Evolutionary conservation across 2,329 filamentous ascomycete genomes (phyloP).

Genomic region (Bisporella sp.): DNA sequence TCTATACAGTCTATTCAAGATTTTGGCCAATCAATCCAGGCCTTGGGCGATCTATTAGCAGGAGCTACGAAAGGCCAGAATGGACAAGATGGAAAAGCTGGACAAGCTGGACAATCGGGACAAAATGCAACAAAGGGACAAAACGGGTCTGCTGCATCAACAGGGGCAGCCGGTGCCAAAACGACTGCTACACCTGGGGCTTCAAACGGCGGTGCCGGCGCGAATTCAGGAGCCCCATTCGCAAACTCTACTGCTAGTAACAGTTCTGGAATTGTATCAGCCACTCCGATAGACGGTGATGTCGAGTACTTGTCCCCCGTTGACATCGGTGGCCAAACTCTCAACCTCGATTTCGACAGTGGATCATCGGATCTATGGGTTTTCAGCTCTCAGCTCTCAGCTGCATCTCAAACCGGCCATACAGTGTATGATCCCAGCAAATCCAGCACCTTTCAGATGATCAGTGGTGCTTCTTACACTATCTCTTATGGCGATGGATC

Average conservation of each 20-base stretch:
- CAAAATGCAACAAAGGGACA: background rate
- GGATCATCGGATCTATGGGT: conserved; percentile 31
- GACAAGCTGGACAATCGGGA: conserved; percentile 5
- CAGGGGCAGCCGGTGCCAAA: background rate
- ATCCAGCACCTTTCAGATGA: conserved; percentile 21
- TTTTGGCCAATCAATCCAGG: background rate
- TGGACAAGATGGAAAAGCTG: conserved; percentile 4
- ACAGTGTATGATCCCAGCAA: conserved; percentile 24
- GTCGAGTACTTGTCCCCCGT: conserved; percentile 23
- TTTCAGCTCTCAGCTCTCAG: conserved; percentile 27
- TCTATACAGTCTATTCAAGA: background rate
- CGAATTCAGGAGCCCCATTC: conserved; percentile 1
- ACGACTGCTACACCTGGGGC: conserved; percentile 1
- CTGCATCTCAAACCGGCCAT: conserved; percentile 23
- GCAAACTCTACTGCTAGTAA: conserved; percentile 18
- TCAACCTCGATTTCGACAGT: conserved; percentile 27
- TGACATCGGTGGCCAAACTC: conserved; percentile 25
- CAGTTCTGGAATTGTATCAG: conserved; percentile 49
- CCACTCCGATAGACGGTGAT: conserved; percentile 47
- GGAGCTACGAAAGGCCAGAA: background rate
- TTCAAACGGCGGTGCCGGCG: conserved; percentile 4
- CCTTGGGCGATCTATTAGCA: background rate
- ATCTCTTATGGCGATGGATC: conserved; percentile 33
- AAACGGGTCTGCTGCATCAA: background rate
- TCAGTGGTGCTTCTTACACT: conserved; percentile 25